Evolutionary conservation across 768 basidiomycete genomes (phyloP).

Genomic region (Cantharellus anzutake): DNA sequence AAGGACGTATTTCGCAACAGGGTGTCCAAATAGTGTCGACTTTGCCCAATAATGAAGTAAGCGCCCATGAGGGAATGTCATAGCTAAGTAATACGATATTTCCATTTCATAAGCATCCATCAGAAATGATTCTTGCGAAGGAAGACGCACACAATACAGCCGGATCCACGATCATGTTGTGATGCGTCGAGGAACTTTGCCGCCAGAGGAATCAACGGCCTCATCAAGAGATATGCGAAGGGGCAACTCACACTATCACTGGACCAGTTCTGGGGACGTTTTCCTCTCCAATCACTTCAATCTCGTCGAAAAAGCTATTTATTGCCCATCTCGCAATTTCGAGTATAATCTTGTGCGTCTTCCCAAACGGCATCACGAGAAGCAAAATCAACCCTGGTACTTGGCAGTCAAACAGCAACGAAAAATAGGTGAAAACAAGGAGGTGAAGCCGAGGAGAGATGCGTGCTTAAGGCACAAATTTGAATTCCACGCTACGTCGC

Average conservation of each 20-base stretch:
- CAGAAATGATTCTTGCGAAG: conserved; percentile 4
- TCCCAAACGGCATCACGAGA: conserved; percentile 14
- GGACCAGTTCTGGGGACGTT: conserved; percentile 77
- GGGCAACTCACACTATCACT: conserved; percentile 64
- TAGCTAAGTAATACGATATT: conserved; percentile 10
- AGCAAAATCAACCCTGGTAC: too few species aligned
- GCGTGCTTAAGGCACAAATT: too few species aligned
- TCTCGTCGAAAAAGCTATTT: conserved; percentile 73
- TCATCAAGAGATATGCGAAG: not conserved
- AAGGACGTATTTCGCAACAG: conserved; percentile 50
- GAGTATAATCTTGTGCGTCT: conserved; percentile 51
- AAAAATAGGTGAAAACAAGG: too few species aligned
- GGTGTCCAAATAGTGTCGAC: conserved; percentile 73
- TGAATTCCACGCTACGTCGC: too few species aligned
- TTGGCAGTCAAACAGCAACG: too few species aligned
- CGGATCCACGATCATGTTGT: conserved; percentile 92
- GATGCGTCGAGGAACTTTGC: conserved; percentile 61
- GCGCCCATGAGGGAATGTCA: conserved; percentile 51
- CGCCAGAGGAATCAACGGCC: conserved; percentile 2
- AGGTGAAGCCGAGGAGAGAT: too few species aligned
- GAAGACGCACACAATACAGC: conserved; percentile 49
- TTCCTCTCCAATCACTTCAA: conserved; percentile 72
- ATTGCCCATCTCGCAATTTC: conserved; percentile 54
- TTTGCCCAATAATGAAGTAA: conserved; percentile 91
- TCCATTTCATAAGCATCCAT: conserved; percentile 1